Base-by-base conservation (phyloP, 192 early-diverging fungal species). In the Chytriomyces sp. region DNA sequence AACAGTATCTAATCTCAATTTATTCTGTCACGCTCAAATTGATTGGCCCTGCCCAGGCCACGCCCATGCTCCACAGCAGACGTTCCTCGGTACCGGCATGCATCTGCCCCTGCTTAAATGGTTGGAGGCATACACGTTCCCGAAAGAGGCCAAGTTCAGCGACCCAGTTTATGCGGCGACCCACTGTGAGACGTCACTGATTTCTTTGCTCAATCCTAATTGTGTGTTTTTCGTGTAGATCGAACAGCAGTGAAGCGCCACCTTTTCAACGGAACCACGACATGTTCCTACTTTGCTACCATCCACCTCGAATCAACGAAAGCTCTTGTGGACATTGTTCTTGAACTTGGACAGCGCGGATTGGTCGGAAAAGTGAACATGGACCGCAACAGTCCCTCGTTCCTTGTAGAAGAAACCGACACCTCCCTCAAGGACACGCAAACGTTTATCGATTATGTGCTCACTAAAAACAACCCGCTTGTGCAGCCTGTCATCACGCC, bases 351-450 rank as follows among this genome's bases (percentile, higher is more conserved):
- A 7, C 97, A 98, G 82, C 92, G 97, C 68, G 96, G 92, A 23
- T 94, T 89, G 79, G 90, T 98, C 47, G 97, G 97, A 20, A 97
- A 97, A 79, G 96, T 98, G 67, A 95, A 94, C 87, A 98, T 98
- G 97, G 95, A 97, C 82, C 84, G 91, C 70, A 95, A 96, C 79
- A 81, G 88, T 1, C 94, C 95, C 28, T 87, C 91, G 46, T 91
- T 87, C 77, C 93, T 95, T 81, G 79, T 88, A 28, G 95, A 97
- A 80, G 90, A 89, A 6, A 92, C 91, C 7, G 85, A 90, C 44
- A 80, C 85, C 23, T 92, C 89, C 75, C 72, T 97, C 43, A 70
- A 82, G 13, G 86, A 88, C 24, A 98, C 94, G 0, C 81, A 85
- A 20, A 61, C 66, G 43, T 84, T 83, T 62, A 49, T 86, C 23